A percentile compares a stretch with the other conserved stretches of the same genome.
Conservation (phyloP, 139 green algal genomes). For the Penium margaritaceum region DNA sequence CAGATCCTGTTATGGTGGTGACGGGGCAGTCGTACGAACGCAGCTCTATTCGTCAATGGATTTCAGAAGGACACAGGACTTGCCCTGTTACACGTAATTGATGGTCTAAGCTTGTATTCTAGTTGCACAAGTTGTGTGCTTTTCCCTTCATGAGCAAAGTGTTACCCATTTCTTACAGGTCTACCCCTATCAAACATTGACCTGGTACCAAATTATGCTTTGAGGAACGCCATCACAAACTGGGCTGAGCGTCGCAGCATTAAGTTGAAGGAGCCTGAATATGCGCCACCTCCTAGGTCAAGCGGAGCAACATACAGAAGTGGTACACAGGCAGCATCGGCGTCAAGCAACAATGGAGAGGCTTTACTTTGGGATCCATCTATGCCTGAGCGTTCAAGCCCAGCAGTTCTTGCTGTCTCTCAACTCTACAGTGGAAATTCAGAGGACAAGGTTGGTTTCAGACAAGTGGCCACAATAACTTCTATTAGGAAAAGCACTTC, state of each 20-base stretch:
- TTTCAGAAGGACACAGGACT: slow-evolving; percentile 27
- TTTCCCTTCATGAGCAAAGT: neutral
- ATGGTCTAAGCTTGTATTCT: neutral
- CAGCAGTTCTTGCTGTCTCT: slow-evolving; percentile 13
- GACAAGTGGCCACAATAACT: neutral
- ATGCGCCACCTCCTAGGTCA: neutral
- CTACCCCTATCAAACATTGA: slow-evolving; percentile 18
- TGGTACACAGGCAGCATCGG: neutral
- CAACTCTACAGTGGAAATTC: slow-evolving; percentile 9
- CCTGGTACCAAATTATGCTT: slow-evolving; percentile 30
- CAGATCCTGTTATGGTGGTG: slow-evolving; percentile 36
- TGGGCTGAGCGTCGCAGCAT: slow-evolving; percentile 14
- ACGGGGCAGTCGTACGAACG: slow-evolving; percentile 37
- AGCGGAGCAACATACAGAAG: neutral
- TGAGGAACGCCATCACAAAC: slow-evolving; percentile 19
- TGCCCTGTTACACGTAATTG: slow-evolving; percentile 36
- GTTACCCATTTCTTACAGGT: neutral
- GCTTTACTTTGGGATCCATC: neutral
- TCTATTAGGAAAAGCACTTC: too few relatives aligned
- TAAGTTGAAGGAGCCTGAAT: slow-evolving; percentile 15
- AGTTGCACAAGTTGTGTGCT: neutral
- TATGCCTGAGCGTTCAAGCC: slow-evolving; percentile 10
- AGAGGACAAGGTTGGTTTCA: slow-evolving; percentile 10
- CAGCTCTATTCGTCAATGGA: slow-evolving; percentile 31
- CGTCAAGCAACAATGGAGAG: neutral